These are phyloP conservation scores for Pseudogymnoascus sp. DNA, from an alignment of 2,329 filamentous ascomycete species.

Conservation along the genomic window DNA sequence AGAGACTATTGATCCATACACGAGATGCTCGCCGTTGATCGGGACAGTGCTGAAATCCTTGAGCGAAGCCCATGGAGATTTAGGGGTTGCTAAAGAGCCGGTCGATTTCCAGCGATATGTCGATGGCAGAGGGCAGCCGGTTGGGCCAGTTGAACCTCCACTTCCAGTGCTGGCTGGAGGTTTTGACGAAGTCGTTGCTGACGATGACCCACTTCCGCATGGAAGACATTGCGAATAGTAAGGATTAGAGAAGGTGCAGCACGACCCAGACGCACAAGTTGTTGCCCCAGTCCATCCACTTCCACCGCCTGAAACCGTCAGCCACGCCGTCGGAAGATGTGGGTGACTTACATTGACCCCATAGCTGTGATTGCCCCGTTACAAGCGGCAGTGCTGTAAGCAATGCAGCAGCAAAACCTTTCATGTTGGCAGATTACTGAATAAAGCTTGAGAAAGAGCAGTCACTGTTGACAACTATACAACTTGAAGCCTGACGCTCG, in stretches of 20 bases:
- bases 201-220: not conserved
- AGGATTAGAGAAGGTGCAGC: slow-evolving; percentile 20
- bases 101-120: slow-evolving; percentile 51
- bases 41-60: slow-evolving; percentile 55
- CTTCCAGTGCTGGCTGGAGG: slow-evolving; percentile 11
- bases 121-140: slow-evolving; percentile 38
- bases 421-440: no score
- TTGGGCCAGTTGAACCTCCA: no score
- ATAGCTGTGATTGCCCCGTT: not conserved
- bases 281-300: slow-evolving; percentile 21
- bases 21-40: slow-evolving; percentile 53
- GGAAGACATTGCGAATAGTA: slow-evolving; percentile 22
- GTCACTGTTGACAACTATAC: no score
- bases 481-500: no score
- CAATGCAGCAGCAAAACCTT: no score
- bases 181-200: no score
- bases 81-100: slow-evolving; percentile 16
- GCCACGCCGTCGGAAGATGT: not conserved
- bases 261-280: slow-evolving; percentile 22
- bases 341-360: not conserved
- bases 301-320: slow-evolving; percentile 19
- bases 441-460: no score
- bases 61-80: slow-evolving; percentile 39
- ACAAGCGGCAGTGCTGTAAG: no score
- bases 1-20: slow-evolving; percentile 40